Evolutionary conservation across 768 basidiomycete species (phyloP).

Genomic region (Mycena leptocephala): DNA sequence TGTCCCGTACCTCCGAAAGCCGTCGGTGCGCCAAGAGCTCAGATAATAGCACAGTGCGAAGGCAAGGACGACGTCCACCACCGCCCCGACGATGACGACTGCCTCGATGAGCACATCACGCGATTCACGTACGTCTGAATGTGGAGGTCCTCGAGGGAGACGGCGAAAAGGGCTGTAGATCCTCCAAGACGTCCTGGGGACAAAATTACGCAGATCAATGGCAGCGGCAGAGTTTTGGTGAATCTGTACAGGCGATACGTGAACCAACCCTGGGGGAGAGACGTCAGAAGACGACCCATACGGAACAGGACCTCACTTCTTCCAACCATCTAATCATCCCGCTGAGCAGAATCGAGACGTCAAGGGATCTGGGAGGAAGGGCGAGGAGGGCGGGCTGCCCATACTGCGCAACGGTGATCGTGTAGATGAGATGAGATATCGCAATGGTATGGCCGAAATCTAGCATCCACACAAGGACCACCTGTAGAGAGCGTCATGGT

Average conservation of each 20-base stretch:
- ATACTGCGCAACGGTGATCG: conserved; percentile 3
- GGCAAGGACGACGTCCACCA: not conserved
- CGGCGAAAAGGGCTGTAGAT: not conserved
- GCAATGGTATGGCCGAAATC: conserved; percentile 4
- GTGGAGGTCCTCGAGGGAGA: not conserved
- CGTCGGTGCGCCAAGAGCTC: conserved; percentile 4
- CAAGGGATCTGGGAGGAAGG: not conserved
- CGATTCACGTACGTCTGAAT: not conserved
- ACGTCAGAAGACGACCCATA: not conserved
- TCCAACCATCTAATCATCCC: conserved; percentile 2
- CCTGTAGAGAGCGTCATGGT: not conserved
- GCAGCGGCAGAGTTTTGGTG: not conserved
- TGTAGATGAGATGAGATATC: conserved; percentile 3
- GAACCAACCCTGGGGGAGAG: conserved; percentile 15
- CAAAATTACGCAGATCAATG: not conserved
- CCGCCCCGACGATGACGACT: conserved; percentile 2
- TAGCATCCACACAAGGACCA: not conserved
- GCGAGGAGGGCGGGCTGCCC: not conserved
- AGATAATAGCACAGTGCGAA: conserved; percentile 10
- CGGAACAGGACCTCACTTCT: no score
- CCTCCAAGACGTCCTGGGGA: not conserved
- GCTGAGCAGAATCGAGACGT: conserved; percentile 3
- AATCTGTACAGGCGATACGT: conserved; percentile 16
- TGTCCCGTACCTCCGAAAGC: not conserved
- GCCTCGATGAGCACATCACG: not conserved